Evolutionary conservation across 148 eudicot genomes (phyloP).

Genomic region (Fagopyrum tataricum): DNA sequence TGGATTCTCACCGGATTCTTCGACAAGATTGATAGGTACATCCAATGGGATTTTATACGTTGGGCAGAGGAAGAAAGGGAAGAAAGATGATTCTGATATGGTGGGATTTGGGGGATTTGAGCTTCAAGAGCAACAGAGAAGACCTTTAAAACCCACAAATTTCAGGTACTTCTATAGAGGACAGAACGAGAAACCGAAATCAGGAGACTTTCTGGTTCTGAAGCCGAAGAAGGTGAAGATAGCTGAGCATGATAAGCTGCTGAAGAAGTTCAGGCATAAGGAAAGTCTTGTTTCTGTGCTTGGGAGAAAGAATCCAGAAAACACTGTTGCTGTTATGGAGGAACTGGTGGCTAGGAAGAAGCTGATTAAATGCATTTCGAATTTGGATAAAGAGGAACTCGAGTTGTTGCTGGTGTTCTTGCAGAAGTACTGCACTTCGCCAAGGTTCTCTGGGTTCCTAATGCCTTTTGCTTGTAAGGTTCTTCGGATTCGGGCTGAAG

Average conservation of each 20-base stretch:
- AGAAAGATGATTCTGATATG: constrained; percentile 23
- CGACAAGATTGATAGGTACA: constrained; percentile 64
- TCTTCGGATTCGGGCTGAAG: constrained; percentile 64
- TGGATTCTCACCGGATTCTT: constrained; percentile 77
- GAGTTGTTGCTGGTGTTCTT: constrained; percentile 52
- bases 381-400: constrained; percentile 68
- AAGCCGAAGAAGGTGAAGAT: constrained; percentile 65
- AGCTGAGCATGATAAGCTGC: constrained; percentile 67
- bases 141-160: constrained; percentile 53
- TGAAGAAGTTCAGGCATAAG: constrained; percentile 87
- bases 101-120: constrained; percentile 29
- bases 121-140: constrained; percentile 31
- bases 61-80: constrained; percentile 62
- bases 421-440: constrained; percentile 62
- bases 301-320: constrained; percentile 55
- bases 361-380: constrained; percentile 48
- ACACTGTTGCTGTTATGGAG: constrained; percentile 80
- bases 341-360: constrained; percentile 85
- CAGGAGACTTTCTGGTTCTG: constrained; percentile 63
- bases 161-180: constrained; percentile 88
- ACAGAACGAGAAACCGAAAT: constrained; percentile 67
- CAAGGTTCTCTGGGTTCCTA: constrained; percentile 62
- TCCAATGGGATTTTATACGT: constrained; percentile 71
- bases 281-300: constrained; percentile 84
- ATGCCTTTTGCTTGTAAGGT: constrained; percentile 72